Conservation (phyloP, 352 stramenopile genomes). For the Phytophthora pini region DNA sequence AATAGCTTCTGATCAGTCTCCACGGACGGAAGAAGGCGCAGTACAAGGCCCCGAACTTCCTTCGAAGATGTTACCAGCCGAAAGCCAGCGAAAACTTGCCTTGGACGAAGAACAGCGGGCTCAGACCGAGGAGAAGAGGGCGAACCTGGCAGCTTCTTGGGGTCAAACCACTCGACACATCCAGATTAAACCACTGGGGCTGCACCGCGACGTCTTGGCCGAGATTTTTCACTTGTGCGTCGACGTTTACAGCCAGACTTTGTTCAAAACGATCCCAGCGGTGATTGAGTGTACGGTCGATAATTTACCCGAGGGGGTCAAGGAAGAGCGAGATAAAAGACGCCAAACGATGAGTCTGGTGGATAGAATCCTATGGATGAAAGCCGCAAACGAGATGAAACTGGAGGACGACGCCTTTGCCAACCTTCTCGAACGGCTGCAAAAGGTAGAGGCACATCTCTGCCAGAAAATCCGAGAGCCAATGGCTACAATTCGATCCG, state of each 20-base stretch:
- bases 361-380: constrained; percentile 44
- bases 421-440: constrained; percentile 21
- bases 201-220: constrained; percentile 44
- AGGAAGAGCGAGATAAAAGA: constrained; percentile 21
- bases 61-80: constrained; percentile 16
- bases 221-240: constrained; percentile 51
- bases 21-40: constrained; percentile 3
- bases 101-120: constrained; percentile 25
- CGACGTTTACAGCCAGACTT: constrained; percentile 31
- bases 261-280: constrained; percentile 15
- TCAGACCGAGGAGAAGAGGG: constrained; percentile 31
- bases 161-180: constrained; percentile 35
- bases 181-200: constrained; percentile 32
- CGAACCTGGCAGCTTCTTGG: constrained; percentile 27
- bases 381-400: constrained; percentile 38
- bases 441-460: constrained; percentile 31
- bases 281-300: constrained; percentile 28
- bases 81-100: constrained; percentile 27
- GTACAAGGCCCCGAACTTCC: constrained; percentile 24
- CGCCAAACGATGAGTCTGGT: constrained; percentile 33
- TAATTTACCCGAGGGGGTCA: constrained; percentile 30
- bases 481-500: constrained; percentile 34
- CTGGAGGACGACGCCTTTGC: constrained; percentile 29
- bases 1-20: constrained; percentile 18
- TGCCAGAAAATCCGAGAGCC: constrained; percentile 31